Conservation (phyloP, 257 asterid species). For the Ilex aquifolium region DNA sequence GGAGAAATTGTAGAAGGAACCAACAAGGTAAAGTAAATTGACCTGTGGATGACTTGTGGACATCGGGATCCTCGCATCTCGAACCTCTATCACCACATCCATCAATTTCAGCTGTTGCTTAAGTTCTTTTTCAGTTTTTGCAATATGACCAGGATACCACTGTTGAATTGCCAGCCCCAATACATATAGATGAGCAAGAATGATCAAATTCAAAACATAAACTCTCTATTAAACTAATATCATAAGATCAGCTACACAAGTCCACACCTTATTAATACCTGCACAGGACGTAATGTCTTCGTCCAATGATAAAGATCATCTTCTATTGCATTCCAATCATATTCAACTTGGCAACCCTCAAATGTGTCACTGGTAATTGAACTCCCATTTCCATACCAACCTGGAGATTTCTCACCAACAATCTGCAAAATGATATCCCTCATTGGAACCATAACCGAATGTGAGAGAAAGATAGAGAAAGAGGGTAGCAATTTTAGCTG, state of each 20-base stretch:
- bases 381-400: constrained; percentile 35
- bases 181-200: constrained; percentile 15
- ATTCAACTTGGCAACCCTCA: constrained; percentile 37
- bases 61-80: constrained; percentile 95
- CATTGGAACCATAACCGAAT: not conserved
- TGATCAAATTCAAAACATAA: not conserved
- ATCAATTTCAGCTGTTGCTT: constrained; percentile 90
- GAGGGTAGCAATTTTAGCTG: no score
- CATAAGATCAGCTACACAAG: constrained; percentile 12
- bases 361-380: constrained; percentile 28
- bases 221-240: not conserved
- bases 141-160: constrained; percentile 99
- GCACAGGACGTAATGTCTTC: constrained; percentile 74
- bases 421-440: constrained; percentile 36
- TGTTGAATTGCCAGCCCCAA: constrained; percentile 22
- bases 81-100: constrained; percentile 97
- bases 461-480: not conserved
- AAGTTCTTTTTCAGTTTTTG: constrained; percentile 88
- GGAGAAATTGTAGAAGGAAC: not conserved
- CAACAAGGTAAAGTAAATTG: constrained; percentile 11
- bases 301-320: constrained; percentile 82
- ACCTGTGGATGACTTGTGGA: constrained; percentile 93
- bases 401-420: constrained; percentile 54
- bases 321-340: constrained; percentile 70
- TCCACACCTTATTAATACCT: constrained; percentile 53